These are phyloP conservation scores for Heritiera littoralis DNA, from an alignment of 345 rosid genomes.

Conservation along the genomic window DNA sequence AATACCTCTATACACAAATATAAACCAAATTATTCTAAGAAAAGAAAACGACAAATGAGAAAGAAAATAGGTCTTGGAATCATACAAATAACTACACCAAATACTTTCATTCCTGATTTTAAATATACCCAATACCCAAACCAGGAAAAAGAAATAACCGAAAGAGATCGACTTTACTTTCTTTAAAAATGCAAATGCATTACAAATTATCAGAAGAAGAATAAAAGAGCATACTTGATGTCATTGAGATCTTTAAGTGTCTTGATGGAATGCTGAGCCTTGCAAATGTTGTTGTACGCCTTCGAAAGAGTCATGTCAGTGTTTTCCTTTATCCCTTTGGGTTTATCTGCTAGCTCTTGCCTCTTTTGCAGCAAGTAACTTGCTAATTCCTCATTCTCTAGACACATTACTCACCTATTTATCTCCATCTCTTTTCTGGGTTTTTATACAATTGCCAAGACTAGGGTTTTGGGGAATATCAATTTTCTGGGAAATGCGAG, in stretches of 20 bases:
- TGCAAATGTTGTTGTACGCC: conserved; percentile 60
- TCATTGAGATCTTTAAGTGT: conserved; percentile 75
- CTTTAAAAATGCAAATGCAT: neutral
- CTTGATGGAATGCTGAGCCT: conserved; percentile 47
- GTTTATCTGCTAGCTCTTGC: conserved; percentile 62
- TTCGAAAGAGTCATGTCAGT: conserved; percentile 54
- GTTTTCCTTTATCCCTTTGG: conserved; percentile 77
- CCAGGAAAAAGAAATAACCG: too few species aligned
- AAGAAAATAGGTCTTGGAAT: neutral
- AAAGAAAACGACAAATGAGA: neutral
- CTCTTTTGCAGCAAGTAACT: conserved; percentile 59
- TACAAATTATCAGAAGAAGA: neutral
- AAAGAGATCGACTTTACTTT: neutral
- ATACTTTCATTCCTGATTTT: neutral
- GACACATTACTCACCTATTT: conserved; percentile 47
- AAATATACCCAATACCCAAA: neutral
- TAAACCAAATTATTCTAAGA: conserved; percentile 20
- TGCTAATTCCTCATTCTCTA: conserved; percentile 63
- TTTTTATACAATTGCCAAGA: neutral
- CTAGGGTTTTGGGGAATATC: neutral
- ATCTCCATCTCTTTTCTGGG: conserved; percentile 46
- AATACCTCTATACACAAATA: conserved; percentile 66
- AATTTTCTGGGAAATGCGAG: neutral
- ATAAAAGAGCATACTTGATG: conserved; percentile 57
- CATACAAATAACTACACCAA: too few species aligned